A percentile compares a stretch with the other conserved stretches of the same genome.
phyloP scores from a whole-genome alignment of 2,329 filamentous ascomycete species.

The Arachnopeziza araneosa region DNA sequence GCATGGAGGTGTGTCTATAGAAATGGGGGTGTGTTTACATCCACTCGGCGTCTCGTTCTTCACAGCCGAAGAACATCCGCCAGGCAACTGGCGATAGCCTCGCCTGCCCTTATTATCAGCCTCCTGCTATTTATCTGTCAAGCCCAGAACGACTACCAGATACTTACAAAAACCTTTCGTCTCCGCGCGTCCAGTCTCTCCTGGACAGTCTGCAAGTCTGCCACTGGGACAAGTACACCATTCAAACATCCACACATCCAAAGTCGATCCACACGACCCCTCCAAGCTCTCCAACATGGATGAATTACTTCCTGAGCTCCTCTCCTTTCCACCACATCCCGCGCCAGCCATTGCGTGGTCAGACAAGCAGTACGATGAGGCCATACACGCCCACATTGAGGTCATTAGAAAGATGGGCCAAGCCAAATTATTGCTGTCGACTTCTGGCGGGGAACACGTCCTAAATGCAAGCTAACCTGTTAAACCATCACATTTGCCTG shows the following conservation, averaged over 20 bases:
- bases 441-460: slow-evolving; percentile 31
- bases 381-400: slow-evolving; percentile 35
- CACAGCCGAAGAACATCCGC: background rate
- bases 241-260: background rate
- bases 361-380: slow-evolving; percentile 39
- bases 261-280: background rate
- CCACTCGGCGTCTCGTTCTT: background rate
- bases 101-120: background rate
- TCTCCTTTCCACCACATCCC: slow-evolving; percentile 36
- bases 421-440: slow-evolving; percentile 29
- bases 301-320: slow-evolving; percentile 32
- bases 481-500: background rate
- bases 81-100: background rate
- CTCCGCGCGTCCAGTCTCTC: background rate
- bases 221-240: background rate
- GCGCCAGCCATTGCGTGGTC: slow-evolving; percentile 29
- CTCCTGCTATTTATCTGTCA: background rate
- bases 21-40: background rate
- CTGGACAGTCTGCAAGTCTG: background rate
- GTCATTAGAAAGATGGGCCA: slow-evolving; percentile 34
- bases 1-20: background rate
- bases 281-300: slow-evolving; percentile 21
- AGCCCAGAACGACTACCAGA: background rate
- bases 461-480: slow-evolving; percentile 31
- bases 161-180: background rate